Evolutionary conservation across 257 asterid species (phyloP), one percentile per base, ranked within the genome.

Genomic region (Fraxinus cuspidata): DNA sequence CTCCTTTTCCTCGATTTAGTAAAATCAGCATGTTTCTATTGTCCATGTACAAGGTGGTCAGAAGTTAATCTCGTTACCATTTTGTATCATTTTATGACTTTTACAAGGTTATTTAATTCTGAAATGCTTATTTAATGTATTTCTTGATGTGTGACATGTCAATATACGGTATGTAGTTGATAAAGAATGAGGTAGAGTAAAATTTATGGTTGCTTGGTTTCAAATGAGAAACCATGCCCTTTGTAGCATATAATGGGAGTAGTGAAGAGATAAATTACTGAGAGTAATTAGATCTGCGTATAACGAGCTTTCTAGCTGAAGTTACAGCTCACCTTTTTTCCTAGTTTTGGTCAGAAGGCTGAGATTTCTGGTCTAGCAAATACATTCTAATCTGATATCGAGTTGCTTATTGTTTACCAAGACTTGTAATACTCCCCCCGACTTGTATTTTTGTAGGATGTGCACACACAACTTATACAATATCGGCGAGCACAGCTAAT

Each of bases 381-480:
- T 47, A 47, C 58, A 16, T 47, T 47, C 2, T 47, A 47, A 16
- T 47, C 58, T 15, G 21, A 47, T 47, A 47, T 47, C 58, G 18
- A 47, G 21, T 47, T 16, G 58, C 58, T 3, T 47, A 44, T 44
- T 44, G 56, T 15, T 47, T 47, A 15, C n/a, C 7, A 1, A 47
- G 5, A 15, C 56, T 47, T 47, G 56, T 13, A 3, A 47, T 1
- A 47, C 65, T 56, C 27, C 7, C 9, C 7, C 12, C 12, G 2
- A n/a, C 76, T 69, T 37, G 77, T 81, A 28, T 69, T 75, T 78
- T 66, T 80, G 56, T 78, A 95, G 99, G 99, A 96, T 79, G 87
- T 93, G 65, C 99, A 96, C 85, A 70, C 94, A 31, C 98, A 96
- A 84, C 93, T 96, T 79, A 89, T 93, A 85, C 97, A 96, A 84